A percentile compares a stretch with the other conserved stretches of the same genome.
Evolutionary conservation across 345 rosid species (phyloP).

Genomic region (Anacardium occidentale): DNA sequence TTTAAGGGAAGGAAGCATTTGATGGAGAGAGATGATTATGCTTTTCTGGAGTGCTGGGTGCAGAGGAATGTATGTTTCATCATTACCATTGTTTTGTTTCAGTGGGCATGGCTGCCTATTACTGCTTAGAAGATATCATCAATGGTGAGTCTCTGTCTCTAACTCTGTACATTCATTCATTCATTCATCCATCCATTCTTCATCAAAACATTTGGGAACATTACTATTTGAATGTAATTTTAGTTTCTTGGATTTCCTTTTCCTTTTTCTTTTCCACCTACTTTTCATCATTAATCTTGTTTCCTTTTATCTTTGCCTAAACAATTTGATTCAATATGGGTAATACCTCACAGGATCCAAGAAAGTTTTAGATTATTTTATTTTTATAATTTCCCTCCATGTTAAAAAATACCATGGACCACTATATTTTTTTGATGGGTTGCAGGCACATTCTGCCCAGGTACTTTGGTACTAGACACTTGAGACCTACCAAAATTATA

Average conservation of each 20-base stretch:
- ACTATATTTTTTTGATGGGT: not conserved
- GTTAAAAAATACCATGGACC: constrained; percentile 9
- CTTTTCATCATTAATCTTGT: constrained; percentile 56
- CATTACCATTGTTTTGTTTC: constrained; percentile 33
- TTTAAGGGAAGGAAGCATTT: constrained; percentile 51
- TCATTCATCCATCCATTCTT: too few species aligned
- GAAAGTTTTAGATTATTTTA: constrained; percentile 36
- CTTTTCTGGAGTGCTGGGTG: constrained; percentile 55
- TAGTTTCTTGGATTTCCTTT: constrained; percentile 38
- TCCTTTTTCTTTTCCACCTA: constrained; percentile 30
- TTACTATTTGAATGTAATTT: not conserved
- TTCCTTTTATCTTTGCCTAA: constrained; percentile 41
- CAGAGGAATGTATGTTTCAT: constrained; percentile 51
- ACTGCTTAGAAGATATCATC: not conserved
- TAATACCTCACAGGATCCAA: constrained; percentile 58
- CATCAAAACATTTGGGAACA: too few species aligned
- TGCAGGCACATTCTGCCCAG: not conserved
- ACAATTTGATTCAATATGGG: constrained; percentile 23
- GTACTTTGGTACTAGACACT: not conserved
- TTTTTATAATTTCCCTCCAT: constrained; percentile 35
- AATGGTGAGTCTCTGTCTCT: constrained; percentile 18
- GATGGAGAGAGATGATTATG: constrained; percentile 34
- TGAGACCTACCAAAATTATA: not conserved
- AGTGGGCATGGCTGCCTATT: constrained; percentile 21
- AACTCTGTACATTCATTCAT: too few species aligned